Conservation (phyloP, 1,284 basidiomycete genomes). For the Sparassis latifolia region DNA sequence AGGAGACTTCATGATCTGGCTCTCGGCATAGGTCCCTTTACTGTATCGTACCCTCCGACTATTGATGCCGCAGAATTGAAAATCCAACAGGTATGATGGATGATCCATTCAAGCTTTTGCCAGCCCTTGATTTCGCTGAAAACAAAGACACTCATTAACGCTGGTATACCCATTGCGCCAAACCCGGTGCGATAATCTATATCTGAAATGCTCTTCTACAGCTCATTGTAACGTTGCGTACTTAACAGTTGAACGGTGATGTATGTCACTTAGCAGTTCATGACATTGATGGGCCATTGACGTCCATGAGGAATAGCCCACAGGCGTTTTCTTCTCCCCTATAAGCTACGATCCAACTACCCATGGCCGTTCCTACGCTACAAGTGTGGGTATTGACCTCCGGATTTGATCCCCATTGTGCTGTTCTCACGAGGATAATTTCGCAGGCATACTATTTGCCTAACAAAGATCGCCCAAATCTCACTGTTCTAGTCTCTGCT, state of each 20-base stretch:
- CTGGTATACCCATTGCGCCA: slow-evolving; percentile 15
- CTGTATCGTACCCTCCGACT: slow-evolving; percentile 14
- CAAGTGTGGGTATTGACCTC: slow-evolving; percentile 15
- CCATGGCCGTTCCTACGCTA: slow-evolving; percentile 22
- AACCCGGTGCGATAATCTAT: slow-evolving; percentile 14
- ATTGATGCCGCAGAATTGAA: slow-evolving; percentile 17
- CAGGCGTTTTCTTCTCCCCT: slow-evolving; percentile 18
- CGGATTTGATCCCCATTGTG: background rate
- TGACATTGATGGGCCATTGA: background rate
- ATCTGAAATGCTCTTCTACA: background rate
- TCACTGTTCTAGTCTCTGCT: slow-evolving; percentile 17
- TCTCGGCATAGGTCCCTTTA: slow-evolving; percentile 13
- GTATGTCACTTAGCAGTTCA: slow-evolving; percentile 10
- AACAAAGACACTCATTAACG: slow-evolving; percentile 19
- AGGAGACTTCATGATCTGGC: background rate
- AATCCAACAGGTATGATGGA: slow-evolving; percentile 15
- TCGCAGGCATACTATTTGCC: slow-evolving; percentile 23
- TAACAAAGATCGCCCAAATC: slow-evolving; percentile 19
- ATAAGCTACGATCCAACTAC: slow-evolving; percentile 21
- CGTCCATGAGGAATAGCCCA: slow-evolving; percentile 13
- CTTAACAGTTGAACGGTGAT: slow-evolving; percentile 20
- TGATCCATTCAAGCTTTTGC: too few relatives aligned
- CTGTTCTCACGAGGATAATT: background rate
- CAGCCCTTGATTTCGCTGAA: too few relatives aligned
- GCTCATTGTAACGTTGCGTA: background rate